phyloP scores from a whole-genome alignment of 192 early-diverging fungal genomes.

The Spinellus fusiger region DNA sequence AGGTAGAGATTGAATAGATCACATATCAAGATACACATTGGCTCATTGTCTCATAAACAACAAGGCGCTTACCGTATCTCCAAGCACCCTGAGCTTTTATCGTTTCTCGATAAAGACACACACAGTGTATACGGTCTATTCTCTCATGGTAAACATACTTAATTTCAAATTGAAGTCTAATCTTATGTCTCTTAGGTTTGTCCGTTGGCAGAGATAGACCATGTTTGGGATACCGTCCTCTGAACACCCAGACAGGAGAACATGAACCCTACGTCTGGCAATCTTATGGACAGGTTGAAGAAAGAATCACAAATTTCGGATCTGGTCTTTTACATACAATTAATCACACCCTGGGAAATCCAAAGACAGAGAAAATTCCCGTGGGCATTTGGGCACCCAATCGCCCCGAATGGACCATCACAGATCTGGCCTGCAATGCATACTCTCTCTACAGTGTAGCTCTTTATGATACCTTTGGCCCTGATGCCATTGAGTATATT shows the following conservation, averaged over 20 bases:
- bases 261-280: constrained; percentile 65
- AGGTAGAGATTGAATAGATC: constrained; percentile 21
- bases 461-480: constrained; percentile 87
- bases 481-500: constrained; percentile 76
- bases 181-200: constrained; percentile 33
- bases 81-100: constrained; percentile 23
- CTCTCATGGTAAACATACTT: constrained; percentile 30
- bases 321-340: constrained; percentile 60
- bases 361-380: constrained; percentile 1
- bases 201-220: constrained; percentile 43
- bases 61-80: constrained; percentile 42
- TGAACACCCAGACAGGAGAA: constrained; percentile 48
- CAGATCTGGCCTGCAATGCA: constrained; percentile 53
- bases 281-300: constrained; percentile 56
- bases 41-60: not conserved
- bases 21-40: not conserved
- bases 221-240: constrained; percentile 60
- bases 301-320: constrained; percentile 57
- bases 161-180: too few species aligned
- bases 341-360: constrained; percentile 23
- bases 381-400: constrained; percentile 13
- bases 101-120: constrained; percentile 31
- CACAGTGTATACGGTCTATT: constrained; percentile 42
- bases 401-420: constrained; percentile 62
- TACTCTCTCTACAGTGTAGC: constrained; percentile 66